phyloP scores from a whole-genome alignment of 495 filamentous ascomycete species.

The Hypoxylon lienhwacheense region DNA sequence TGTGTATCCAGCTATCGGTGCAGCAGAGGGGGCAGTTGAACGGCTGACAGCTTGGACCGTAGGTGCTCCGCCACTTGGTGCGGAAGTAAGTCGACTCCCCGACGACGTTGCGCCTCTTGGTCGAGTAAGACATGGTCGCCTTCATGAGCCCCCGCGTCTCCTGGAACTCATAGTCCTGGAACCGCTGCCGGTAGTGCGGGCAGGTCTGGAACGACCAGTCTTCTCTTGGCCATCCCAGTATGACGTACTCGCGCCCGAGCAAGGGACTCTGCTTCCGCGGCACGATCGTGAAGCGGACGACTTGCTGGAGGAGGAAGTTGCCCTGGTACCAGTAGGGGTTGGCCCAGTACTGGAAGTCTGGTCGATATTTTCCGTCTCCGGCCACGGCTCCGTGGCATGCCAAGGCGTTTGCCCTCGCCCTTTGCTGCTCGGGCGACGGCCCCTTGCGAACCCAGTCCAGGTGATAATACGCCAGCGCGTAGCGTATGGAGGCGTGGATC shows the following conservation, averaged over 20 bases:
- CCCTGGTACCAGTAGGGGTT: slow-evolving; percentile 11
- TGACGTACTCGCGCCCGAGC: background rate
- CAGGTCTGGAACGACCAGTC: slow-evolving; percentile 32
- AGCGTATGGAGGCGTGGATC: slow-evolving; percentile 33
- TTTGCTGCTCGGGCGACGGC: background rate
- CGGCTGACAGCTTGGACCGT: slow-evolving; percentile 3
- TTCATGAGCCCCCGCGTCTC: slow-evolving; percentile 24
- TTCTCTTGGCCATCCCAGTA: background rate
- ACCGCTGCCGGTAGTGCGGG: slow-evolving; percentile 27
- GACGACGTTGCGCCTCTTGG: slow-evolving; percentile 4
- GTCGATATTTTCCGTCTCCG: slow-evolving; percentile 8
- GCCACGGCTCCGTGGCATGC: slow-evolving; percentile 14
- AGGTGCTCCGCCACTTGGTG: slow-evolving; percentile 26
- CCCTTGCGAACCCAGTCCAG: slow-evolving; percentile 23
- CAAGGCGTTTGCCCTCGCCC: background rate
- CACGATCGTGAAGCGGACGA: slow-evolving; percentile 24
- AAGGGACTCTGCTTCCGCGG: slow-evolving; percentile 26
- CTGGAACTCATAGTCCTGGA: slow-evolving; percentile 20
- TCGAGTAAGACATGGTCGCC: slow-evolving; percentile 16
- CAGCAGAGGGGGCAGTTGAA: slow-evolving; percentile 29
- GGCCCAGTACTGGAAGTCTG: slow-evolving; percentile 19
- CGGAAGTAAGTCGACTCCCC: background rate
- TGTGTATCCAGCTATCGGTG: slow-evolving; percentile 28
- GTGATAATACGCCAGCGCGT: slow-evolving; percentile 34
- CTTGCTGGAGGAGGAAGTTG: slow-evolving; percentile 26